Evolutionary conservation across 2,329 filamentous ascomycete genomes (phyloP), one percentile per base, ranked within the genome.

Genomic region (Cucurbitaria berberidis): DNA sequence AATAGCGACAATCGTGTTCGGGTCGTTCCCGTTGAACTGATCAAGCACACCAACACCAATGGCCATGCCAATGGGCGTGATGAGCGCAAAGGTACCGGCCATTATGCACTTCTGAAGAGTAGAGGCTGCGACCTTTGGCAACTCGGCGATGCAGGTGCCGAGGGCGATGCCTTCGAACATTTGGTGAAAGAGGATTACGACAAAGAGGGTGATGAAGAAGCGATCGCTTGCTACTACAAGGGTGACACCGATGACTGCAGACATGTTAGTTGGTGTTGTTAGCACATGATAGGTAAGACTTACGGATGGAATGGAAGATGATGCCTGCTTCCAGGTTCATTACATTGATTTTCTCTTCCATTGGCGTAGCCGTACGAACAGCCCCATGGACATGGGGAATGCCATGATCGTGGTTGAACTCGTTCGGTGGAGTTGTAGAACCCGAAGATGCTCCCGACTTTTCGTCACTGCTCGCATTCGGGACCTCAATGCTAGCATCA

Each of bases 41-140:
- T 86, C 76, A 24, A 92, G 74, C 3, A 89, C 88, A 2, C 88
- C 88, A 29, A 91, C 86, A 0, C 90, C 89, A 54, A 93, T 91
- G 0, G 86, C 88, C 89, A 93, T 93, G 10, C 89, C 90, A 26
- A 91, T 77, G 0, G 89, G 89, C 0, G 89, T 93, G 48, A 90
- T 85, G 22, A 91, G 76, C 0, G 88, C 83, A 63, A 91, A 93
- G 0, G 82, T 79, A 1, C 73, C 60, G 0, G 83, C 88, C 76
- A 93, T 85, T 11, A 84, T 56, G 2, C 86, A 74, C 68, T 91
- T 89, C 55, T 79, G 79, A 6, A 63, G 45, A 1, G 66, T 67
- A 3, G 67, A 61, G n/a, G 74, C 67, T 3, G 62, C 60, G 7
- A 63, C 76, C 11, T 68, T 70, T 48, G 68, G 81, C 1, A 90